A percentile compares a stretch with the other conserved stretches of the same genome.
These are phyloP conservation scores for Syzygium oleosum DNA, from an alignment of 345 rosid genomes.

Conservation along the genomic window DNA sequence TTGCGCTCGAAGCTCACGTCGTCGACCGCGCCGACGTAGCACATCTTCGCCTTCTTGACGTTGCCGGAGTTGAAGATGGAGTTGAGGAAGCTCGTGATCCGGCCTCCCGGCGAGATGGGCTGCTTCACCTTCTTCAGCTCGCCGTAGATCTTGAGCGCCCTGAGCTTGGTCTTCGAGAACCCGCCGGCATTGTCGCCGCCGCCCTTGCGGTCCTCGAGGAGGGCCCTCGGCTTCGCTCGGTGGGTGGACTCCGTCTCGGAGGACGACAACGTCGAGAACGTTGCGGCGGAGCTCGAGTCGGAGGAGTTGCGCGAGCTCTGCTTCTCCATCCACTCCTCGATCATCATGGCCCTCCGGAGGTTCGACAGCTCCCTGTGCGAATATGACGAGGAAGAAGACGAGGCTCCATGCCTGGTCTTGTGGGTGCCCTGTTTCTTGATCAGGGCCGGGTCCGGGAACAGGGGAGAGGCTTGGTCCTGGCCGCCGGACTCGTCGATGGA, in stretches of 20 bases:
- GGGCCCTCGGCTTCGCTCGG: not conserved
- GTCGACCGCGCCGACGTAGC: constrained; percentile 48
- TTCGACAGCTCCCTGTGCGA: constrained; percentile 2
- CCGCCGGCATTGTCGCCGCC: constrained; percentile 24
- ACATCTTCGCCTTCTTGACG: constrained; percentile 65
- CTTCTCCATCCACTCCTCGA: constrained; percentile 50
- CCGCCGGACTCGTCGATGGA: constrained; percentile 50
- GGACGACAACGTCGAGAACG: constrained; percentile 50
- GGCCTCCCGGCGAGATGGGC: constrained; percentile 71
- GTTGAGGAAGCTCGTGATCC: constrained; percentile 59
- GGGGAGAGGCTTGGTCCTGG: constrained; percentile 1
- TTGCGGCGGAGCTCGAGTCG: constrained; percentile 32
- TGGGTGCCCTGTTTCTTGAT: constrained; percentile 27
- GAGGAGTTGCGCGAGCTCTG: constrained; percentile 21
- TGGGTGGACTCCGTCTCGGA: constrained; percentile 37
- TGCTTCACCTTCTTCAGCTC: constrained; percentile 70
- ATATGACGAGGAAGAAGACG: not conserved
- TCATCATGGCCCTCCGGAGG: constrained; percentile 34
- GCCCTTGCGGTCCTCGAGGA: constrained; percentile 6
- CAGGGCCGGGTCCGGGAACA: constrained; percentile 6
- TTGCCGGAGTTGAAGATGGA: constrained; percentile 62
- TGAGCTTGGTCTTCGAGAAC: constrained; percentile 40
- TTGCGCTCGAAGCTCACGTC: constrained; percentile 55
- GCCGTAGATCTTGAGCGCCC: constrained; percentile 41
- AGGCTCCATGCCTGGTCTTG: not conserved